Percentiles rank a stretch among this genome's conserved stretches.
Evolutionary conservation across 192 early-diverging fungal genomes (phyloP).

Genomic region (Entrophospora sp.): DNA sequence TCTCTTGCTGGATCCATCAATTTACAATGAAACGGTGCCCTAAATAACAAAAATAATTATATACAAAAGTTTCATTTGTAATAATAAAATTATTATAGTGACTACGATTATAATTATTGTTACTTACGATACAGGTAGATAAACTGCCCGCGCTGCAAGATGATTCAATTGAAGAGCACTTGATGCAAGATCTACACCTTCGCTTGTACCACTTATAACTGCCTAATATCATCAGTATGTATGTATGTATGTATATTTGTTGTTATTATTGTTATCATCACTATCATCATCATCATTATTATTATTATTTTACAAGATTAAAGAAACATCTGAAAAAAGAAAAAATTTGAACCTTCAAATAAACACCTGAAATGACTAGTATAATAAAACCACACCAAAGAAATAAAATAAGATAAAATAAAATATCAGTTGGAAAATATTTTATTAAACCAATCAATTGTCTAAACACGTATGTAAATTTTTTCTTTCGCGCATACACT

Average conservation of each 20-base stretch:
- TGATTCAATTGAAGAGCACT: conserved; percentile 69
- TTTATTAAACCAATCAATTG: too few species aligned
- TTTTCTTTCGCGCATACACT: conserved; percentile 43
- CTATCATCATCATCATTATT: too few species aligned
- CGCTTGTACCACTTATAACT: conserved; percentile 82
- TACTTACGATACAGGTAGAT: conserved; percentile 78
- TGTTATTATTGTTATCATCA: too few species aligned
- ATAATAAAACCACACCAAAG: too few species aligned
- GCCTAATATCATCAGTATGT: too few species aligned
- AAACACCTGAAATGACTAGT: conserved; percentile 4
- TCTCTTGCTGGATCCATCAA: conserved; percentile 83
- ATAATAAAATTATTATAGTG: too few species aligned
- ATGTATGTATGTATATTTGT: too few species aligned
- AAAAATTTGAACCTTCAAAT: background rate
- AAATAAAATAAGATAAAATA: too few species aligned
- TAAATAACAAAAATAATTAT: background rate
- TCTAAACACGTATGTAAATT: too few species aligned
- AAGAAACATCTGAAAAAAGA: background rate
- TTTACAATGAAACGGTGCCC: conserved; percentile 90
- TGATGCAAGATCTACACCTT: conserved; percentile 80
- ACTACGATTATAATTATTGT: too few species aligned
- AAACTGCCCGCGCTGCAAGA: conserved; percentile 78
- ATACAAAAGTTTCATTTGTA: background rate
- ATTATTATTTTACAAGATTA: background rate
- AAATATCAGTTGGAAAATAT: background rate